phyloP scores from a whole-genome alignment of 345 rosid genomes.

The Pelargonium nanum region DNA sequence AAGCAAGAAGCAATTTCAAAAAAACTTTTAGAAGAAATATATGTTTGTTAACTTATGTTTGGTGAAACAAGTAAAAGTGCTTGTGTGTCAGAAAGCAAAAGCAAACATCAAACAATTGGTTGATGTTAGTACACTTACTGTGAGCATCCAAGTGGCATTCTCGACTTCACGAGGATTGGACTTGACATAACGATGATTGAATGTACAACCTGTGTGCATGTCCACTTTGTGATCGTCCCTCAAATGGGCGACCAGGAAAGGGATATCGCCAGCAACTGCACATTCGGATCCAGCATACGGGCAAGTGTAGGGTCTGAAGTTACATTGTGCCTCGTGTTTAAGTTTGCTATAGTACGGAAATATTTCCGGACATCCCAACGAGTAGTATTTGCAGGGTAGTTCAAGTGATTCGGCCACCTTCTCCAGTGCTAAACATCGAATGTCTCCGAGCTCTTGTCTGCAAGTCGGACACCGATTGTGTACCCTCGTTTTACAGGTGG shows the following conservation, averaged over 20 bases:
- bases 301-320: conserved; percentile 43
- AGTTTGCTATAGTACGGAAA: conserved; percentile 46
- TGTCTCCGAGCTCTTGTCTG: conserved; percentile 47
- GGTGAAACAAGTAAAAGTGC: no score
- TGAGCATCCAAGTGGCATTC: conserved; percentile 46
- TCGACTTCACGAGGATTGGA: conserved; percentile 50
- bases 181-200: conserved; percentile 43
- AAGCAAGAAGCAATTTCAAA: neutral
- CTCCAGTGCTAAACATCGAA: conserved; percentile 44
- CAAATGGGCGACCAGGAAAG: conserved; percentile 37
- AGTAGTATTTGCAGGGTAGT: conserved; percentile 36
- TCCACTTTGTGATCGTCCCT: no score
- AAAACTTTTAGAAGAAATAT: no score
- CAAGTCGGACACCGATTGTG: conserved; percentile 49
- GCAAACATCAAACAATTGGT: no score
- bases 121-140: conserved; percentile 20
- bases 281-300: conserved; percentile 49
- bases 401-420: conserved; percentile 43
- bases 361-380: conserved; percentile 41
- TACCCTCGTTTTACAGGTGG: conserved; percentile 39
- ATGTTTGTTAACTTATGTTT: no score
- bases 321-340: conserved; percentile 35
- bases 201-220: conserved; percentile 43
- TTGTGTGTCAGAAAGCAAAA: no score
- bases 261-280: conserved; percentile 33